These are phyloP conservation scores for Chloranthus sessilifolius DNA, from an alignment of 164 flowering plant species.

Conservation along the genomic window DNA sequence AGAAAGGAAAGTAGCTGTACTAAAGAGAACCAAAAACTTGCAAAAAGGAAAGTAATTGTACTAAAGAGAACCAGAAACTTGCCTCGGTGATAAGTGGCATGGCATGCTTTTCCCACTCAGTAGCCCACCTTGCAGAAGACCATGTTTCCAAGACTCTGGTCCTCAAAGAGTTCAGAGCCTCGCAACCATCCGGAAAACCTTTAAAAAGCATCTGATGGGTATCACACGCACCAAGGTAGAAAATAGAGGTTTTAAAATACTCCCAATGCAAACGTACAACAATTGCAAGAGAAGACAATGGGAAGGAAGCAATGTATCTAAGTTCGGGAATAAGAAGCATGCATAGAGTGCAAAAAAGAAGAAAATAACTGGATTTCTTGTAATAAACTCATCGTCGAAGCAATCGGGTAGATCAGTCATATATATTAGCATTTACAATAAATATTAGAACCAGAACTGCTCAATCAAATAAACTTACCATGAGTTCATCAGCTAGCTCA, in stretches of 20 bases:
- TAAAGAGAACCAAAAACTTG: not conserved
- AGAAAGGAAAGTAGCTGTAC: not conserved
- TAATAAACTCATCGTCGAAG: not conserved
- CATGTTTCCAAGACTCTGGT: slow-evolving; percentile 50
- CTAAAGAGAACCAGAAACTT: slow-evolving; percentile 16
- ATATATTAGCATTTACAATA: not conserved
- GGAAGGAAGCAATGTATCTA: too few species aligned
- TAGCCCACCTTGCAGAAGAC: slow-evolving; percentile 64
- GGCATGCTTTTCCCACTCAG: slow-evolving; percentile 91
- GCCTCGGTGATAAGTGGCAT: slow-evolving; percentile 71
- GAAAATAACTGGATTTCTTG: not conserved
- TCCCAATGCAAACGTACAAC: too few species aligned
- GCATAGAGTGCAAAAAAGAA: too few species aligned
- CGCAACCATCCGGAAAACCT: slow-evolving; percentile 78
- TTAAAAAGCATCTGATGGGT: slow-evolving; percentile 73
- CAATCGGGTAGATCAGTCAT: not conserved
- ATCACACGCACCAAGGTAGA: not conserved
- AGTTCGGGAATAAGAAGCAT: too few species aligned
- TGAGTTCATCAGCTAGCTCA: slow-evolving; percentile 85
- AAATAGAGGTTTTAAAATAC: too few species aligned
- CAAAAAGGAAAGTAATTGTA: not conserved
- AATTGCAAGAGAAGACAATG: too few species aligned
- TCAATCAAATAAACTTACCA: slow-evolving; percentile 42
- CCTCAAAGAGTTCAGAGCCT: slow-evolving; percentile 41
- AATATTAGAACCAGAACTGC: not conserved